Evolutionary conservation across 1,284 basidiomycete genomes (phyloP).

Genomic region (Trametes versicolor): DNA sequence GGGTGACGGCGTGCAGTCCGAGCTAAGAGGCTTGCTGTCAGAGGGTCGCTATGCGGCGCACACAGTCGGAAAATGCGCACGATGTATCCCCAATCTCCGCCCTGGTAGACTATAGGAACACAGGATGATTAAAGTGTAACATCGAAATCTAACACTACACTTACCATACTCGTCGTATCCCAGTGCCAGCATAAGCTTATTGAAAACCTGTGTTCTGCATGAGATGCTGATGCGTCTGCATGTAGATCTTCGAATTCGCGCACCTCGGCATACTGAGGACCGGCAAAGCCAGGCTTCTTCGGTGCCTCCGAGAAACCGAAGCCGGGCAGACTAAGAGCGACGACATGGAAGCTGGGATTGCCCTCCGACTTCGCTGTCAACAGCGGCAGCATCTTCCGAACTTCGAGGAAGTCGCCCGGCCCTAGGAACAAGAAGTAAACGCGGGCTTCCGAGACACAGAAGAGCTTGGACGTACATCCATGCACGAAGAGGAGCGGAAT

Average conservation of each 20-base stretch:
- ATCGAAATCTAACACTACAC: neutral
- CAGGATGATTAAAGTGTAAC: neutral
- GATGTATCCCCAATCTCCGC: conserved; percentile 55
- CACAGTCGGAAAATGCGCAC: conserved; percentile 33
- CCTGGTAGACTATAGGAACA: conserved; percentile 43
- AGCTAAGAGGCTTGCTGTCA: conserved; percentile 38
- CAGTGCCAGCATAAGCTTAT: conserved; percentile 39
- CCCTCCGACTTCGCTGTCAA: conserved; percentile 51
- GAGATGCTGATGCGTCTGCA: neutral
- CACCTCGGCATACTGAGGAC: conserved; percentile 43
- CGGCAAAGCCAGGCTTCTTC: conserved; percentile 48
- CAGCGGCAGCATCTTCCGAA: conserved; percentile 61
- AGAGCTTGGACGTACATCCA: conserved; percentile 49
- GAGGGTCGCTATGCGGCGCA: too few relatives aligned
- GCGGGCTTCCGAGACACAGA: neutral
- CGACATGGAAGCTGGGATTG: conserved; percentile 67
- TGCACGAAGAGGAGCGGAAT: conserved; percentile 60
- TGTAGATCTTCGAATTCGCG: neutral
- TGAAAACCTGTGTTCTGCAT: conserved; percentile 41
- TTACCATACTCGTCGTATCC: conserved; percentile 44
- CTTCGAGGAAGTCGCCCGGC: conserved; percentile 69
- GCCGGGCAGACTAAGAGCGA: conserved; percentile 61
- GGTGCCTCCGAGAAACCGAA: conserved; percentile 63
- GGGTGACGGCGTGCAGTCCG: conserved; percentile 40
- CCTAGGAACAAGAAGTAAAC: conserved; percentile 46